These are phyloP conservation scores for Pythium monospermum DNA, from an alignment of 352 stramenopile species.

Conservation along the genomic window DNA sequence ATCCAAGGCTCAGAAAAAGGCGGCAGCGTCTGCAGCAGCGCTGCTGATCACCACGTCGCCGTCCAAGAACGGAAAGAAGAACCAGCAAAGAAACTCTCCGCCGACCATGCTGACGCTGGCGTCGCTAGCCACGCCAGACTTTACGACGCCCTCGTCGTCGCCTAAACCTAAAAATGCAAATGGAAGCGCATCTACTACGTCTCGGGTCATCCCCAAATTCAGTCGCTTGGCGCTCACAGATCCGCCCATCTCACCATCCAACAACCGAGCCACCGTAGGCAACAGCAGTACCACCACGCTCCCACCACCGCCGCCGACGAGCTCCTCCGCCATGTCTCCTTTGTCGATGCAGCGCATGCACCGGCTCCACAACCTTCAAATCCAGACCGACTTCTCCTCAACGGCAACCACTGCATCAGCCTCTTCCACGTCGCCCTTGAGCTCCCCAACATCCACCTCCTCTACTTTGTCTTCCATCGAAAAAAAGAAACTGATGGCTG, in stretches of 20 bases:
- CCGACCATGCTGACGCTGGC: not conserved
- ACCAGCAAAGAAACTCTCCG: not conserved
- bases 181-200: not conserved
- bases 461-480: too few relatives aligned
- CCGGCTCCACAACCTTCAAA: conserved; percentile 26
- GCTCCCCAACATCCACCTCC: conserved; percentile 28
- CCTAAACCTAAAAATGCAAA: not conserved
- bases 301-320: too few relatives aligned
- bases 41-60: conserved; percentile 9
- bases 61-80: not conserved
- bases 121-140: not conserved
- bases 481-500: too few relatives aligned
- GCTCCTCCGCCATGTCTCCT: conserved; percentile 26
- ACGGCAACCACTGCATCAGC: not conserved
- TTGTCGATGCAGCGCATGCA: conserved; percentile 32
- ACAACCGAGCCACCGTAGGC: not conserved
- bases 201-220: conserved; percentile 8
- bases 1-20: conserved; percentile 17
- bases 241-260: conserved; percentile 16
- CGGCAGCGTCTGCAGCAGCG: conserved; percentile 1
- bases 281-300: not conserved
- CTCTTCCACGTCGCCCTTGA: not conserved
- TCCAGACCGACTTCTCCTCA: conserved; percentile 27
- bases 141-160: not conserved
- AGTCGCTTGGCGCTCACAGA: conserved; percentile 18